phyloP scores from a whole-genome alignment of 345 rosid genomes.

The Raphanus raphanistrum region DNA sequence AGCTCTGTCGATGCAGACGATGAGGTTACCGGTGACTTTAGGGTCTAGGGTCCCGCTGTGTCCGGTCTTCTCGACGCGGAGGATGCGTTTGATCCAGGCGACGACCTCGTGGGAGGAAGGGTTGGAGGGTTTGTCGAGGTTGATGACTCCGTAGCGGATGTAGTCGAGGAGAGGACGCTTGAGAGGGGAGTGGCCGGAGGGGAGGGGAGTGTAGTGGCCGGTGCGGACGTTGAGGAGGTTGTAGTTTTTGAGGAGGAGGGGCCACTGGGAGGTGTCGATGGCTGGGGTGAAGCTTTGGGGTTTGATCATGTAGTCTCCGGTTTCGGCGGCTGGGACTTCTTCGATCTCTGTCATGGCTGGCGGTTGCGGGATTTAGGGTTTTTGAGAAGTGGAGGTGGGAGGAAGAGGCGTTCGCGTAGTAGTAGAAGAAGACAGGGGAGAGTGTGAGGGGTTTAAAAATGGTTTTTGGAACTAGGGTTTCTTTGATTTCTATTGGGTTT shows the following conservation, averaged over 20 bases:
- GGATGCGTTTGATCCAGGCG: conserved; percentile 94
- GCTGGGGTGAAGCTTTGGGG: conserved; percentile 79
- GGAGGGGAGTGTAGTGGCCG: conserved; percentile 96
- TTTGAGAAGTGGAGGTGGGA: not conserved
- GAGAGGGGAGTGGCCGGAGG: conserved; percentile 81
- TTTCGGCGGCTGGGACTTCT: conserved; percentile 10
- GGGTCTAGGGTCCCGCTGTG: conserved; percentile 97
- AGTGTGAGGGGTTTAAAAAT: not conserved
- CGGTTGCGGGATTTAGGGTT: conserved; percentile 8
- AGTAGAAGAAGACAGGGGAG: no score
- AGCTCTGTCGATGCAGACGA: conserved; percentile 91
- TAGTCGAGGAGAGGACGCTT: conserved; percentile 83
- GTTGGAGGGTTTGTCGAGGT: conserved; percentile 92
- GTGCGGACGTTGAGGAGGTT: conserved; percentile 89
- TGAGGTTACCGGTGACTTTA: conserved; percentile 88
- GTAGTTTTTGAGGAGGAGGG: conserved; percentile 88
- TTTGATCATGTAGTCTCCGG: conserved; percentile 71
- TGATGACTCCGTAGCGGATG: conserved; percentile 78
- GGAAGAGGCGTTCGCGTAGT: no score
- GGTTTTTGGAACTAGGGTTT: not conserved
- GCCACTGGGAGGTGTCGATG: conserved; percentile 89
- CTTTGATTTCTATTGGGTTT: not conserved
- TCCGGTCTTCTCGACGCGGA: conserved; percentile 90
- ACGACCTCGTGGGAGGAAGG: conserved; percentile 98
- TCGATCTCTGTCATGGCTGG: conserved; percentile 69